Evolutionary conservation across 768 basidiomycete species (phyloP).

Genomic region (Tylopilus balloui): DNA sequence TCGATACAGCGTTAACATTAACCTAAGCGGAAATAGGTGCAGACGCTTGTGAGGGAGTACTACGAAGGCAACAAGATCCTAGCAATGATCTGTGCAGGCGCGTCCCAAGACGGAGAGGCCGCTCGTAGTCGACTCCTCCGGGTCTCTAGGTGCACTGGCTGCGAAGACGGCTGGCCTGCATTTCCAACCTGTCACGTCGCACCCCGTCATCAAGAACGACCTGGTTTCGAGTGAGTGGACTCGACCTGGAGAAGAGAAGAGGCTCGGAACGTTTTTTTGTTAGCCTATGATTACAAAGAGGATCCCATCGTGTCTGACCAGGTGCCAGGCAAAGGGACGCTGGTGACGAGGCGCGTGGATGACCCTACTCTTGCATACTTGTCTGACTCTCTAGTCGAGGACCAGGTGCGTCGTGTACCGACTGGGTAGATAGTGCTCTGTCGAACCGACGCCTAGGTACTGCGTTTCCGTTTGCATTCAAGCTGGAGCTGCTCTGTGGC

Average conservation of each 20-base stretch:
- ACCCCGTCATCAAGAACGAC: constrained; percentile 61
- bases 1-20: no score
- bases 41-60: constrained; percentile 55
- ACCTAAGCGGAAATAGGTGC: no score
- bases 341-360: constrained; percentile 67
- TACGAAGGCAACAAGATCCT: constrained; percentile 42
- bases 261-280: not conserved
- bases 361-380: not conserved
- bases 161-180: constrained; percentile 60
- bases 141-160: constrained; percentile 54
- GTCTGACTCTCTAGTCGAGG: constrained; percentile 50
- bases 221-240: constrained; percentile 48
- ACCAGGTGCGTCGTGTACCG: constrained; percentile 45
- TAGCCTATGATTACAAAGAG: constrained; percentile 73
- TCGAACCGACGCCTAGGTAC: constrained; percentile 47
- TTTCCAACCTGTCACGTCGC: constrained; percentile 68
- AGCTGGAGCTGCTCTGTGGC: constrained; percentile 68
- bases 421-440: not conserved
- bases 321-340: constrained; percentile 38
- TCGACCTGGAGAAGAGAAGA: not conserved
- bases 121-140: no score
- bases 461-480: constrained; percentile 71
- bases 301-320: constrained; percentile 56
- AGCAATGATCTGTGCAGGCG: constrained; percentile 85
- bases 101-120: constrained; percentile 9